Evolutionary conservation across 495 filamentous ascomycete species (phyloP).

Genomic region (Lineolata rhizophorae): DNA sequence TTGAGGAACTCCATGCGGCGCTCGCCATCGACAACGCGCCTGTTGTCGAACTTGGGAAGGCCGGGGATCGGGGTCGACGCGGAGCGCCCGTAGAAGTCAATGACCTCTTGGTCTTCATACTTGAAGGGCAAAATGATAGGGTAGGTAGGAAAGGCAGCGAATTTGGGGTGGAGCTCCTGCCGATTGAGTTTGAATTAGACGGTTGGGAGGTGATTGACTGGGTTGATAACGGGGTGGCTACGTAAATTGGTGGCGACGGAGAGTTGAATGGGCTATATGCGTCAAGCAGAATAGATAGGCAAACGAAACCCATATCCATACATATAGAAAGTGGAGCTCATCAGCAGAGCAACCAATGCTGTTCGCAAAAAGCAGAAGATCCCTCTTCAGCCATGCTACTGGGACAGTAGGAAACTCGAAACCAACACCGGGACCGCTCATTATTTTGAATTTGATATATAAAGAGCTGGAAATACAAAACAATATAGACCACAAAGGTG

Average conservation of each 20-base stretch:
- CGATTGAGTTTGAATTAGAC: background rate
- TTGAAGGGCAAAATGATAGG: slow-evolving; percentile 75
- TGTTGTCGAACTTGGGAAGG: slow-evolving; percentile 55
- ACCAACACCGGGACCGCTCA: slow-evolving; percentile 37
- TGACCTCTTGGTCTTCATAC: slow-evolving; percentile 49
- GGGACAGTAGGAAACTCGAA: slow-evolving; percentile 51
- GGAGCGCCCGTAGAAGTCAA: slow-evolving; percentile 59
- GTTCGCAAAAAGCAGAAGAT: slow-evolving; percentile 69
- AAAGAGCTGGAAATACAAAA: too few species aligned
- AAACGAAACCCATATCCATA: too few species aligned
- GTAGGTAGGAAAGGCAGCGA: slow-evolving; percentile 74
- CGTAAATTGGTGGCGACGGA: too few species aligned
- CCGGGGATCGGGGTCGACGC: slow-evolving; percentile 41
- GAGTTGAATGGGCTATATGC: too few species aligned
- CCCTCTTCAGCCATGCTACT: slow-evolving; percentile 70
- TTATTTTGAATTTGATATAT: background rate
- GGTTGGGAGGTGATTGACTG: background rate
- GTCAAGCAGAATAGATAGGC: too few species aligned
- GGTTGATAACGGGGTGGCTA: too few species aligned
- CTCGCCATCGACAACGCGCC: slow-evolving; percentile 66
- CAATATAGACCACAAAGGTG: too few species aligned
- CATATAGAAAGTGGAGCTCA: slow-evolving; percentile 80
- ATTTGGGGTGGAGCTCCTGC: slow-evolving; percentile 64
- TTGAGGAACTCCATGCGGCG: slow-evolving; percentile 58
- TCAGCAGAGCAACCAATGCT: slow-evolving; percentile 67